Base-by-base conservation (phyloP, 495 filamentous ascomycete genomes). In the Penicillium atrosanguineum region DNA sequence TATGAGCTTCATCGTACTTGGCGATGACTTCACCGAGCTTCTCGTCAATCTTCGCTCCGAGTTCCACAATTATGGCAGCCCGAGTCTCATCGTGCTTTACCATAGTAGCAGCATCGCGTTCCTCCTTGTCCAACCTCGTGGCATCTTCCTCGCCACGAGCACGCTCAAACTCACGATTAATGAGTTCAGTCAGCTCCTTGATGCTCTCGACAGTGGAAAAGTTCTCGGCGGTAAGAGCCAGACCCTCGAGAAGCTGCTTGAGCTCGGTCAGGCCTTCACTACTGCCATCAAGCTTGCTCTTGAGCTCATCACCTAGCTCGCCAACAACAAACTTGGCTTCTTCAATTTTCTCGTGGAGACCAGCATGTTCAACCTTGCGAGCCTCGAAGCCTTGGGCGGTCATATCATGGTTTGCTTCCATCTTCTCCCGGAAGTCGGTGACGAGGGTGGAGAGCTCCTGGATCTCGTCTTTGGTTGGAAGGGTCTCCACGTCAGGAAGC, bases 1-100 rank as follows among this genome's bases (percentile, higher is more conserved):
- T 62, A 62, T 91, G 87, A 42, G 87, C 83, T 43, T 94, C 89
- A 36, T 95, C 90, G 60, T 93, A 92, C 63, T 91, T 94, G 29
- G 77, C 73, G 63, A 94, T 79, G 19, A 96, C 74, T 55, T 88
- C 85, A 44, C 79, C 79, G 61, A 96, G 87, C 56, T 86, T 85
- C 62, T 89, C 86, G 46, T 93, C 90, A 23, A 96, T 77, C 72
- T 90, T 95, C 40, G 69, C 68, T 1, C 74, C 70, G 2, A 87
- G 59, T 42, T 85, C 81, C 16, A 76, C 70, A 29, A 85, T 73
- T 25, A 87, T 75, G 14, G 78, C 75, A 5, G 76, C 77, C 42
- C 79, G 79, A 23, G 69, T 72, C 64, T 86, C 83, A 36, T 86
- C 81, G 12, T 93, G 80, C 53, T 83, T 86, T 55, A 91, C 83